Evolutionary conservation across 2,329 filamentous ascomycete genomes (phyloP), one percentile per base, ranked within the genome.

Genomic region (Didymellaceae sp.): DNA sequence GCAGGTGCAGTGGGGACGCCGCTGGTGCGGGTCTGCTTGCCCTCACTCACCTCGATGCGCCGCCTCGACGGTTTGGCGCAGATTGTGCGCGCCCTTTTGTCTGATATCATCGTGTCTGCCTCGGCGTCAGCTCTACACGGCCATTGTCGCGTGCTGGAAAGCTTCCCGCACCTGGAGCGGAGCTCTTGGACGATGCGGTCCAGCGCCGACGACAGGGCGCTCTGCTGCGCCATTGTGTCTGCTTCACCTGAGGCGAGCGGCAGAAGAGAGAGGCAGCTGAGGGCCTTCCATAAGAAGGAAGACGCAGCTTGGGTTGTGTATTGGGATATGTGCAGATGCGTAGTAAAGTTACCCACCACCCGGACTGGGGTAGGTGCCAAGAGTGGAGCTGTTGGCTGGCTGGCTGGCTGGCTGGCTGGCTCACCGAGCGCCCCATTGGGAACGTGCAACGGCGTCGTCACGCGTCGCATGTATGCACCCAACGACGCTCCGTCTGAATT

Each of bases 101-200:
- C 77, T 71, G 30, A 66, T 66, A 26, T 78, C 76, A 52, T 77
- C 75, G 51, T 76, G 75, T 59, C 77, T 78, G 57, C 14, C 24
- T 7, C 13, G 9, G 10, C n/a, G 45, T 48, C 37, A 41, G 32
- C 24, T 34, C 9, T 47, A 6, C 35, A 9, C 5, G 26, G 11
- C 31, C 37, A 24, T 16, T 40, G 37, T 35, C 22, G 18, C 40
- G 34, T 38, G 24, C 20, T n/a, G 43, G 32, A 33, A 41, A 26
- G 37, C 53, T 45, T 41, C 52, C n/a, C 63, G 75, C 62, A 78
- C 75, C 83, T 84, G 52, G 81, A 84, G 61, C 80, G 81, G 54
- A 85, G 74, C 66, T 85, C 82, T 52, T 73, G 62, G 63, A 83
- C 83, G 61, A 84, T 77, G 66, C 82, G 77, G 68, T 82, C 80